Evolutionary conservation across 2,329 filamentous ascomycete species (phyloP).

Genomic region (Parastagonospora avenae): DNA sequence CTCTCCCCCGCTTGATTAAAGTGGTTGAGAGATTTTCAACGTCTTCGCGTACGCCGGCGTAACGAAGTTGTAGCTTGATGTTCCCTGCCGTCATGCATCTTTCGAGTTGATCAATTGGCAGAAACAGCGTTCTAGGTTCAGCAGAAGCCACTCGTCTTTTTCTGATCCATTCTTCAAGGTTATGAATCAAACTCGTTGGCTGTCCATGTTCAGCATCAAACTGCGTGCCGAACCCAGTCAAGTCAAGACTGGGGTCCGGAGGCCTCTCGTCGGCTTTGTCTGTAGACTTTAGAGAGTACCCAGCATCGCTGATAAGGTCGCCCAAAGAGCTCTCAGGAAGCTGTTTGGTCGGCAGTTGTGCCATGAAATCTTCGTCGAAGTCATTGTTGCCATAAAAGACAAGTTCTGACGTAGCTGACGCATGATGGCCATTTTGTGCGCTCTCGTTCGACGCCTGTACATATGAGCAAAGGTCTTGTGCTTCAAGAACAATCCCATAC

Average conservation of each 20-base stretch:
- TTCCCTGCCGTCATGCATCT: not conserved
- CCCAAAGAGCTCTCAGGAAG: not conserved
- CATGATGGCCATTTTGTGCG: too few species aligned
- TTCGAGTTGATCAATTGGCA: conserved; percentile 1
- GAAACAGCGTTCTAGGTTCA: not conserved
- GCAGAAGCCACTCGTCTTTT: not conserved
- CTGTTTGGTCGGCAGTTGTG: too few species aligned
- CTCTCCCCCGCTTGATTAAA: not conserved
- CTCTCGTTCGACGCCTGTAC: too few species aligned
- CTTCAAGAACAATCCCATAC: too few species aligned
- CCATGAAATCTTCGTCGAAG: too few species aligned
- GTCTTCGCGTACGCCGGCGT: not conserved
- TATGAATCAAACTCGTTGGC: not conserved
- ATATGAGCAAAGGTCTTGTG: too few species aligned
- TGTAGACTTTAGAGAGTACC: not conserved
- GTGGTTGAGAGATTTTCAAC: not conserved
- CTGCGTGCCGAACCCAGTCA: not conserved
- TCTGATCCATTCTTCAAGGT: not conserved
- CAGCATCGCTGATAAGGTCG: not conserved
- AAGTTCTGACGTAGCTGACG: too few species aligned
- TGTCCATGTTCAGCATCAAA: not conserved
- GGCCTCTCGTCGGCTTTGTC: not conserved
- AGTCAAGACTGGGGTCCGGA: not conserved
- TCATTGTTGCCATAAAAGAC: too few species aligned
- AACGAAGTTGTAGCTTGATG: not conserved